Evolutionary conservation across 2,329 filamentous ascomycete species (phyloP), one percentile per base, ranked within the genome.

Genomic region (Byssochlamys sp.): DNA sequence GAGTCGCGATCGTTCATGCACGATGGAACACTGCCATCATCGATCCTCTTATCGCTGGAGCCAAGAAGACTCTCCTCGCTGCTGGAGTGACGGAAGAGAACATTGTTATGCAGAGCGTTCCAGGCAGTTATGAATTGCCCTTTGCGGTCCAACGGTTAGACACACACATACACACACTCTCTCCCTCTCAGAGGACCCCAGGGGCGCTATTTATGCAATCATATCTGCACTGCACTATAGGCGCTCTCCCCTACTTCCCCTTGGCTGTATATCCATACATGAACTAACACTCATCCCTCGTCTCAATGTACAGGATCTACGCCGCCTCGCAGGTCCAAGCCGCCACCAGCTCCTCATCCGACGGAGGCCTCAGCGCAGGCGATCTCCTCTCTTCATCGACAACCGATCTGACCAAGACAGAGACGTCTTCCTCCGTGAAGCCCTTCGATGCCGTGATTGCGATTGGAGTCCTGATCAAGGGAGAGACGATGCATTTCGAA

Each of bases 401-500:
- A 1, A 80, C 86, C 29, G 88, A 95, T 72, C 81, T 91, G 31
- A 78, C 81, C 28, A 75, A 81, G 66, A 74, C 53, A 31, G 61
- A 62, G 51, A 71, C 67, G 45, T 66, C 77, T 19, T 67, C 75
- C n/a, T 55, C 67, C 2, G 67, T 74, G 24, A 69, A 72, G 54
- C 84, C 90, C 24, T 97, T 97, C 68, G 92, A 97, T 71, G 94
- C 94, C 61, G 85, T 99, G 62, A 91, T 99, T 64, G 91, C 94
- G 55, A 89, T 99, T 65, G 94, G 94, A 57, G 91, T 96, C 57
- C 84, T 99, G 60, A 96, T 99, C 78, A 99, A 99, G 80, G 94
- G 94, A 72, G 89, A 95, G 76, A 97, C 94, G 5, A 96, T 96
- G 91, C 94, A 99, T 77, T 99, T 99, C 69, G 94, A 99, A 77